Base-by-base conservation (phyloP, 768 basidiomycete genomes). In the Thelephora ganbajun region DNA sequence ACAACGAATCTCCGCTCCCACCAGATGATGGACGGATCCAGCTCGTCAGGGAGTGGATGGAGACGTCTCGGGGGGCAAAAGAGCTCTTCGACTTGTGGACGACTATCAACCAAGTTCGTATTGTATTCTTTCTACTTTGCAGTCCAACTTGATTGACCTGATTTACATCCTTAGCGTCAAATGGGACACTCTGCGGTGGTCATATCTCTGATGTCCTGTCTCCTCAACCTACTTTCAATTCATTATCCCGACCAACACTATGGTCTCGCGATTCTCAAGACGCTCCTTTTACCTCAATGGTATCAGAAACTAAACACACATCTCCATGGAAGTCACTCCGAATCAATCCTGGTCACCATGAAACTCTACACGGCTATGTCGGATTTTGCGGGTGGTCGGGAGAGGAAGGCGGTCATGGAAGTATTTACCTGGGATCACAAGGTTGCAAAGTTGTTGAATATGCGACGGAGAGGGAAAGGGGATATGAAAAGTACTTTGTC, bases 361-460 rank as follows among this genome's bases (percentile, higher is more conserved):
- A 82, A 79, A 53, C 58, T 88, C 14, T 78, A 77, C 57, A 70
- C 76, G 50, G 62, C 66, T 0, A 69, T 88, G 54, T 78, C 81
- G 2, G 58, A 60, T 0, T 88, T 82, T 57, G 79, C 71, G 1
- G 72, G 81, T 19, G 83, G 84, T 14, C 63, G 70, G 19, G 83
- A 88, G 51, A 70, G 74, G 45, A 80, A 74, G 51, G 56, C 66
- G 0, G 67, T 85, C 1, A 61, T 80, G 22, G 86, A 88, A 47
- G 68, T 68, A 0, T 86, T 90, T 61, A 73, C 76, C 5, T 90
- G 87, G 87, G 84, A 85, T 49, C 69, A 72, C 26, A 89, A 87
- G 70, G 87, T 80, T 2, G 71, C 76, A 2, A 86, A 78, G 63
- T 59, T 90, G 1, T 58, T 86, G 20, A 67, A 72, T 35, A 83